phyloP scores from a whole-genome alignment of 2,329 filamentous ascomycete species.

The Cytospora piceae region DNA sequence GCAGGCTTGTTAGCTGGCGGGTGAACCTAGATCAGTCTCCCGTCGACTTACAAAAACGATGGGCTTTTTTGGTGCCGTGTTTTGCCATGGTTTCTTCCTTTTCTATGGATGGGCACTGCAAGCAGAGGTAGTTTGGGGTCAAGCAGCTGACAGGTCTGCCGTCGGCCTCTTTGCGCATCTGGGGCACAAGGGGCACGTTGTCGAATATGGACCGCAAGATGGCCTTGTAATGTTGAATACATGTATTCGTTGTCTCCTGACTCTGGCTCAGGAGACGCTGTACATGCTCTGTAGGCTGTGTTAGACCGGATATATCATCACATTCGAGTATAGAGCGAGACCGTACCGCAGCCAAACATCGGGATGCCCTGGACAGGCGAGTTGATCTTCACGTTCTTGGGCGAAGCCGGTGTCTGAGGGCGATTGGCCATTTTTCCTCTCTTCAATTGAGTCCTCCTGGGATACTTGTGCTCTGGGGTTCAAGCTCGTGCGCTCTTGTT shows the following conservation, averaged over 20 bases:
- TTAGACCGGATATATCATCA: conserved; percentile 36
- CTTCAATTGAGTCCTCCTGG: not conserved
- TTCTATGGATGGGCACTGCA: conserved; percentile 73
- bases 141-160: conserved; percentile 58
- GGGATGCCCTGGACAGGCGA: conserved; percentile 61
- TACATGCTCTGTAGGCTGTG: conserved; percentile 64
- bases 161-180: conserved; percentile 64
- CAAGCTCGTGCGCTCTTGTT: conserved; percentile 1
- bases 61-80: conserved; percentile 70
- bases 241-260: conserved; percentile 68
- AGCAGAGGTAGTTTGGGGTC: conserved; percentile 71
- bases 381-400: conserved; percentile 64
- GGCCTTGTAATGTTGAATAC: conserved; percentile 72
- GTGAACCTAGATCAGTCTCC: not conserved
- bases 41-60: conserved; percentile 70
- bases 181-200: conserved; percentile 64
- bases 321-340: conserved; percentile 24
- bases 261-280: conserved; percentile 66
- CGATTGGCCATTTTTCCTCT: conserved; percentile 47
- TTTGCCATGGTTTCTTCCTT: conserved; percentile 66
- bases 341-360: conserved; percentile 67
- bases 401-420: conserved; percentile 55
- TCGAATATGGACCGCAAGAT: conserved; percentile 74
- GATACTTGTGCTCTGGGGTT: not conserved
- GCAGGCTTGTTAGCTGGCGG: conserved; percentile 36